phyloP scores from a whole-genome alignment of 768 basidiomycete genomes.

The Myochromella boudieri region DNA sequence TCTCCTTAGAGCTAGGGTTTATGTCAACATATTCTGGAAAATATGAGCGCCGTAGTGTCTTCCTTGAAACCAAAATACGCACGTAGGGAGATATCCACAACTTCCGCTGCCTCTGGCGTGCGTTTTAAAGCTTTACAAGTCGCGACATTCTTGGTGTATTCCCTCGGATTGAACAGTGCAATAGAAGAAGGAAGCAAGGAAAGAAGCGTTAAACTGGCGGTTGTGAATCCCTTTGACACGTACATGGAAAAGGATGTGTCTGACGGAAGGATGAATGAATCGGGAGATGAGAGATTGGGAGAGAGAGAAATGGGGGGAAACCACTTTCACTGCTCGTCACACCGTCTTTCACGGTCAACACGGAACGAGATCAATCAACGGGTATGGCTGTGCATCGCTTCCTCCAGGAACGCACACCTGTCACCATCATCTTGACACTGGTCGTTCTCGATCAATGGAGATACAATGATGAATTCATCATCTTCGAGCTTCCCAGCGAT shows the following conservation, averaged over 20 bases:
- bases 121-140: slow-evolving; percentile 45
- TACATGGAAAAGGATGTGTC: background rate
- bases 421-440: too few species aligned
- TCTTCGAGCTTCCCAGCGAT: too few species aligned
- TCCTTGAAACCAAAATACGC: slow-evolving; percentile 15
- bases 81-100: slow-evolving; percentile 48
- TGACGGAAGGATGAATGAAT: too few species aligned
- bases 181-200: background rate
- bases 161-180: slow-evolving; percentile 35
- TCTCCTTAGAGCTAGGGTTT: slow-evolving; percentile 49
- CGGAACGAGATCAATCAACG: too few species aligned
- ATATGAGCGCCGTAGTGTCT: background rate
- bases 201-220: background rate
- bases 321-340: too few species aligned
- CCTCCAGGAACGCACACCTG: too few species aligned
- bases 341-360: too few species aligned
- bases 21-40: slow-evolving; percentile 61
- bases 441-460: too few species aligned
- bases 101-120: slow-evolving; percentile 16
- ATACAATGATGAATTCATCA: too few species aligned
- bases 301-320: too few species aligned
- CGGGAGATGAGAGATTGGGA: too few species aligned
- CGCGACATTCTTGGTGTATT: slow-evolving; percentile 32
- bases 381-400: too few species aligned
- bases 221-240: background rate